These are phyloP conservation scores for Silene conica DNA, from an alignment of 148 eudicot genomes.

Conservation along the genomic window DNA sequence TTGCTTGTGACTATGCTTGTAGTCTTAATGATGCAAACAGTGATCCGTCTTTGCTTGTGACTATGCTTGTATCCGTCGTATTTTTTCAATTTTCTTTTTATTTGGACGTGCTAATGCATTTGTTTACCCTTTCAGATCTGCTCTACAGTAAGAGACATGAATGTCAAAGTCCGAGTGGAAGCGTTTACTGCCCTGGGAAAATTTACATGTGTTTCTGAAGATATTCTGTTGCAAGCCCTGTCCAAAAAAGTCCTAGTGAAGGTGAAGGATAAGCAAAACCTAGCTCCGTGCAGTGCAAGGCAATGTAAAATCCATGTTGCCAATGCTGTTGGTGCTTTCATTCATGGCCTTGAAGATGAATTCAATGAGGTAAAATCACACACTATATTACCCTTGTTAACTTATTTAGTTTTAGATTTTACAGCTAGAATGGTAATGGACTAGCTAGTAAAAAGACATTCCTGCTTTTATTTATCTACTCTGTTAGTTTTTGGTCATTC, in stretches of 20 bases:
- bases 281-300: constrained; percentile 35
- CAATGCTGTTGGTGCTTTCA: constrained; percentile 65
- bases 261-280: constrained; percentile 34
- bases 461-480: not conserved
- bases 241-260: constrained; percentile 53
- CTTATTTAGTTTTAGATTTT: not conserved
- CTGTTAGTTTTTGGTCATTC: not conserved
- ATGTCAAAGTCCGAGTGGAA: constrained; percentile 60
- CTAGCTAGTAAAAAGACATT: not conserved
- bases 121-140: constrained; percentile 53
- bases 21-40: not conserved
- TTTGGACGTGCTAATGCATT: not conserved
- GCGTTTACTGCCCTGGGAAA: constrained; percentile 71
- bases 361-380: constrained; percentile 56
- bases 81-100: too few species aligned
- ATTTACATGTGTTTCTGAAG: constrained; percentile 52
- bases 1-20: not conserved
- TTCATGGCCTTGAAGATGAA: constrained; percentile 96
- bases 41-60: too few species aligned
- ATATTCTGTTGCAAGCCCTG: constrained; percentile 61
- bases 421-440: not conserved
- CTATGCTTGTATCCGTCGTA: too few species aligned
- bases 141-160: constrained; percentile 87
- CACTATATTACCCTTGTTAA: too few species aligned
- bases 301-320: constrained; percentile 39